phyloP scores from a whole-genome alignment of 768 basidiomycete species.

The Mycena vulgaris region DNA sequence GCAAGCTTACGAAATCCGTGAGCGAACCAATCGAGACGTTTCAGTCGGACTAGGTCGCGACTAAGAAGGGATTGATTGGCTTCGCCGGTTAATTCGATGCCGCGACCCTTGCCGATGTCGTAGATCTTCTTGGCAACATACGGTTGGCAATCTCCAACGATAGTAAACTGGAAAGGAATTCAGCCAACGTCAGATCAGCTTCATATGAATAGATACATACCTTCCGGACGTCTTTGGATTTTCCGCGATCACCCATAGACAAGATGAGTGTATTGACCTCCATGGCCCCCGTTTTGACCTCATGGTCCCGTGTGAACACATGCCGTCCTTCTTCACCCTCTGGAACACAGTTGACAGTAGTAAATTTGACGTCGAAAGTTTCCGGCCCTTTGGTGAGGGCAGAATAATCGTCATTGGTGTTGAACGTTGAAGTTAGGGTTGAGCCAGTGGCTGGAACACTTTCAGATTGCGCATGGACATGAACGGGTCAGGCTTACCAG shows the following conservation, averaged over 20 bases:
- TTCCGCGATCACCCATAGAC: constrained; percentile 15
- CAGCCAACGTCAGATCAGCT: background rate
- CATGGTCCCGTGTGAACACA: background rate
- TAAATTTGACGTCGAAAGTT: no score
- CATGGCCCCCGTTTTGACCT: background rate
- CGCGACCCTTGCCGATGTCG: constrained; percentile 7
- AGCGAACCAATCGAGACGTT: background rate
- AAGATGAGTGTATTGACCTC: constrained; percentile 6
- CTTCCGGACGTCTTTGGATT: constrained; percentile 17
- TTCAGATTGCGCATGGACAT: no score
- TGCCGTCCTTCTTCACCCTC: constrained; percentile 11
- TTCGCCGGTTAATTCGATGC: background rate
- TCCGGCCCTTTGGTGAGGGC: no score
- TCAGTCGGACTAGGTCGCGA: background rate
- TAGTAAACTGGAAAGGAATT: no score
- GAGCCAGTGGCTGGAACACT: no score
- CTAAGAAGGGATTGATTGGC: background rate
- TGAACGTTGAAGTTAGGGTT: no score
- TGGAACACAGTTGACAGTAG: no score
- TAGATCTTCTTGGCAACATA: constrained; percentile 11
- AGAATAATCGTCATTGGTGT: no score
- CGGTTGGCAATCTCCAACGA: background rate
- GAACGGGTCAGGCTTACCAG: no score
- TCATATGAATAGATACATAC: background rate
- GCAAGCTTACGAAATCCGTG: background rate